Conservation (phyloP, 2,329 filamentous ascomycete genomes). For the Talaromyces sp. region DNA sequence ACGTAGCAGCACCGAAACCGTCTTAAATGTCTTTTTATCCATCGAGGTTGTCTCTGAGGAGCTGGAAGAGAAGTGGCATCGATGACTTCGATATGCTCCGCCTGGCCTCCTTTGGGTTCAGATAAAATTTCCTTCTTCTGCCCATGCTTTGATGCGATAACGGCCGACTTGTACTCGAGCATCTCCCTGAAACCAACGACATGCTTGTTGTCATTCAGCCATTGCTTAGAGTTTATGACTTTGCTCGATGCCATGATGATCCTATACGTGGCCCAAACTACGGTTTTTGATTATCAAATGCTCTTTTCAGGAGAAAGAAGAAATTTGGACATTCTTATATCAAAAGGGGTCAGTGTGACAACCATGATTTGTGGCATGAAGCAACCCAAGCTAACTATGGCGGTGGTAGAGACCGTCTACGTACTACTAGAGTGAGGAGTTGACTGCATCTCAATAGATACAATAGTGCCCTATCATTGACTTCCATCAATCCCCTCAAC, state of each 20-base stretch:
- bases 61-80: background rate
- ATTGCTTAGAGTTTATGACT: background rate
- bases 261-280: background rate
- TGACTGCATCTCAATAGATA: background rate
- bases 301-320: background rate
- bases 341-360: background rate
- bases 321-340: background rate
- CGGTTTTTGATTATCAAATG: background rate
- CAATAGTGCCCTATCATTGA: background rate
- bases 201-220: background rate
- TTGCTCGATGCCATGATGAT: background rate
- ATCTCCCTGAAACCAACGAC: background rate
- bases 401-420: background rate
- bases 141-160: background rate
- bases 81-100: background rate
- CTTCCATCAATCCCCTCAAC: background rate
- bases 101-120: background rate
- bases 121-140: background rate
- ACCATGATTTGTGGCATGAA: background rate
- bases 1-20: background rate
- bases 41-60: background rate
- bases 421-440: background rate
- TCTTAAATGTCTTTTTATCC: background rate
- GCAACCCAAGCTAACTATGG: background rate
- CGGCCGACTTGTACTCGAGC: background rate